A percentile compares a stretch with the other conserved stretches of the same genome.
These are phyloP conservation scores for Populus ilicifolia DNA, from an alignment of 345 rosid genomes.

Conservation along the genomic window DNA sequence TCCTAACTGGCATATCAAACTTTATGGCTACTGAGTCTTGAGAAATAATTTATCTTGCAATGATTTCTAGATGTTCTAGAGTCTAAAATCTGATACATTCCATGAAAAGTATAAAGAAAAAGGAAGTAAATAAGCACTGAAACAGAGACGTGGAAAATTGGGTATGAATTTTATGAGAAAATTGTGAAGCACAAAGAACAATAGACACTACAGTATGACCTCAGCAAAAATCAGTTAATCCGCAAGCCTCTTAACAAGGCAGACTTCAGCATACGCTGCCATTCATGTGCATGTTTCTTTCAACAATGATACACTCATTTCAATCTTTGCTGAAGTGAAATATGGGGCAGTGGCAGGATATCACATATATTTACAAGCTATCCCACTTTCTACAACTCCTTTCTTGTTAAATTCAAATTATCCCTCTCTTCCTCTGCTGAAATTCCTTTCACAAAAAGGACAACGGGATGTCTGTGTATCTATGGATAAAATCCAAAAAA, in stretches of 20 bases:
- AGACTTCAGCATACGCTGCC: constrained; percentile 18
- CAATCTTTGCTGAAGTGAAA: background rate
- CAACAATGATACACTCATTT: constrained; percentile 7
- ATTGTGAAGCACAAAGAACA: constrained; percentile 16
- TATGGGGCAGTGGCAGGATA: constrained; percentile 13
- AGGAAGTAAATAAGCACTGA: background rate
- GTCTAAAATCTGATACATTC: too few species aligned
- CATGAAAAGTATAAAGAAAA: too few species aligned
- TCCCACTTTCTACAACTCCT: constrained; percentile 32
- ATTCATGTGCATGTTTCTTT: constrained; percentile 18
- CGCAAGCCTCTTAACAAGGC: constrained; percentile 5
- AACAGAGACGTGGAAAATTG: background rate
- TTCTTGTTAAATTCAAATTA: constrained; percentile 3
- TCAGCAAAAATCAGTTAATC: constrained; percentile 4
- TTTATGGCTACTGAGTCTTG: background rate
- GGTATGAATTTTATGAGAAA: constrained; percentile 8
- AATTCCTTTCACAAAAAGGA: constrained; percentile 5
- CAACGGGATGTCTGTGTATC: background rate
- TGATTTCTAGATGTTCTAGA: background rate
- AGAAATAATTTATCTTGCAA: background rate
- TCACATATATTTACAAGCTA: constrained; percentile 33
- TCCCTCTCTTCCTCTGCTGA: background rate
- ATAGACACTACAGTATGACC: constrained; percentile 3
- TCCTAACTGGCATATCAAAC: background rate
- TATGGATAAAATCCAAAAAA: constrained; percentile 32